Percentiles rank a stretch among this genome's conserved stretches.
Conservation (phyloP, 768 basidiomycete genomes). For the Leccinum truebloodii region DNA sequence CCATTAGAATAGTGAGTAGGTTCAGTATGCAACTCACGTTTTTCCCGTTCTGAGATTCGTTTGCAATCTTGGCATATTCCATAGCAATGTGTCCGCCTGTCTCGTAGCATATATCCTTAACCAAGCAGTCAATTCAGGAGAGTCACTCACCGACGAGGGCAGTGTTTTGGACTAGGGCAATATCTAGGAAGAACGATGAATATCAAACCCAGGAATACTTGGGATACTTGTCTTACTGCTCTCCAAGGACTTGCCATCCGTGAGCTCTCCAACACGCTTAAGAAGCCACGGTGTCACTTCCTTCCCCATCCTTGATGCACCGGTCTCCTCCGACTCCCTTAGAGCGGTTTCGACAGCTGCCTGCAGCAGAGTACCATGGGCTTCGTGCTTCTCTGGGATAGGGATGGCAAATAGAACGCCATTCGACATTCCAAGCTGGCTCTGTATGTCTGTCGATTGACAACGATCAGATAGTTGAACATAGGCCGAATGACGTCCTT, state of each 20-base stretch:
- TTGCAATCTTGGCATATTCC: slow-evolving; percentile 60
- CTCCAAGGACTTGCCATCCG: slow-evolving; percentile 68
- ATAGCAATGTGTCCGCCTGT: slow-evolving; percentile 78
- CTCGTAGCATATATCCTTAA: slow-evolving; percentile 1
- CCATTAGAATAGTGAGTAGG: not conserved
- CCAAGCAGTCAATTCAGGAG: slow-evolving; percentile 1
- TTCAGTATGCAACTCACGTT: slow-evolving; percentile 16
- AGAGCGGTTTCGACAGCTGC: slow-evolving; percentile 82
- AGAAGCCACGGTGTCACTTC: slow-evolving; percentile 96
- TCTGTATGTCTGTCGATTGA: slow-evolving; percentile 56
- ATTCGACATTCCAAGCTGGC: slow-evolving; percentile 69
- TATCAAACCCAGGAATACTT: not conserved
- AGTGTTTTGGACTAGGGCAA: slow-evolving; percentile 88
- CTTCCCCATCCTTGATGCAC: slow-evolving; percentile 79
- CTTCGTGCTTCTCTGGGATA: slow-evolving; percentile 77
- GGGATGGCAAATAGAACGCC: slow-evolving; percentile 87
- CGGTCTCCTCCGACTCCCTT: slow-evolving; percentile 76
- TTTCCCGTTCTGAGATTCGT: slow-evolving; percentile 17
- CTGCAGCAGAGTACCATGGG: slow-evolving; percentile 68
- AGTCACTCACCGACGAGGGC: slow-evolving; percentile 69
- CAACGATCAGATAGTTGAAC: slow-evolving; percentile 3
- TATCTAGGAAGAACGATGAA: slow-evolving; percentile 48
- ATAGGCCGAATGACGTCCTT: slow-evolving; percentile 27
- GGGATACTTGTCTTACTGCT: slow-evolving; percentile 51
- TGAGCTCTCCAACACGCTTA: slow-evolving; percentile 77